phyloP scores from a whole-genome alignment of 2,329 filamentous ascomycete genomes.

The Ascochyta viciae-villosae region DNA sequence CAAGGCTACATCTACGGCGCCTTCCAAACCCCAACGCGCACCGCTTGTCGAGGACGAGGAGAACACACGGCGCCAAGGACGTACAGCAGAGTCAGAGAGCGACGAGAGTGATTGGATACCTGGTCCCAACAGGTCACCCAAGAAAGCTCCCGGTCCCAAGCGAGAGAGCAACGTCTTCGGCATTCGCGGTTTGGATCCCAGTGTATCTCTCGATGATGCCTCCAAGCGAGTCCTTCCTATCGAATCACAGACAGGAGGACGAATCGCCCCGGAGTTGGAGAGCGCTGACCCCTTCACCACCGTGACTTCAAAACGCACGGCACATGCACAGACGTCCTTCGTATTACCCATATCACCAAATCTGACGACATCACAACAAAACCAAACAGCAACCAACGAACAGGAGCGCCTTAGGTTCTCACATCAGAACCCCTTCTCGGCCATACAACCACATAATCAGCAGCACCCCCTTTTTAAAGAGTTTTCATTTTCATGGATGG shows the following conservation, averaged over 20 bases:
- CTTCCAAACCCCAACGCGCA: conserved; percentile 28
- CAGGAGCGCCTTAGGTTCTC: conserved; percentile 38
- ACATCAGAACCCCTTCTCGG: conserved; percentile 36
- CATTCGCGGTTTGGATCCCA: conserved; percentile 34
- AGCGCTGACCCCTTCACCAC: conserved; percentile 36
- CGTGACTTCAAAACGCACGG: conserved; percentile 26
- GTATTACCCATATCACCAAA: conserved; percentile 30
- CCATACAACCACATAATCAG: conserved; percentile 35
- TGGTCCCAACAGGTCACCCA: conserved; percentile 29
- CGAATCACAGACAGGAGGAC: conserved; percentile 2
- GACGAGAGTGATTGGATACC: conserved; percentile 49
- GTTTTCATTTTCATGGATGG: conserved; percentile 43
- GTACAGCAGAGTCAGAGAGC: conserved; percentile 35
- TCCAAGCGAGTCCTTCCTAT: conserved; percentile 24
- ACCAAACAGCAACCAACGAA: conserved; percentile 21
- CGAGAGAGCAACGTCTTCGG: conserved; percentile 40
- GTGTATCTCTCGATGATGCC: conserved; percentile 32
- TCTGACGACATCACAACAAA: conserved; percentile 1
- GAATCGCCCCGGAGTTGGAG: conserved; percentile 22
- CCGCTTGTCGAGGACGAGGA: conserved; percentile 43
- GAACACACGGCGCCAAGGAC: conserved; percentile 31
- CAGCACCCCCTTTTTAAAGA: conserved; percentile 35
- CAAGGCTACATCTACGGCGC: conserved; percentile 23
- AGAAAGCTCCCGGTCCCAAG: conserved; percentile 19
- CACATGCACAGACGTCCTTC: conserved; percentile 27